Conservation (phyloP, 768 basidiomycete genomes). For the Tephrocybe sp. region DNA sequence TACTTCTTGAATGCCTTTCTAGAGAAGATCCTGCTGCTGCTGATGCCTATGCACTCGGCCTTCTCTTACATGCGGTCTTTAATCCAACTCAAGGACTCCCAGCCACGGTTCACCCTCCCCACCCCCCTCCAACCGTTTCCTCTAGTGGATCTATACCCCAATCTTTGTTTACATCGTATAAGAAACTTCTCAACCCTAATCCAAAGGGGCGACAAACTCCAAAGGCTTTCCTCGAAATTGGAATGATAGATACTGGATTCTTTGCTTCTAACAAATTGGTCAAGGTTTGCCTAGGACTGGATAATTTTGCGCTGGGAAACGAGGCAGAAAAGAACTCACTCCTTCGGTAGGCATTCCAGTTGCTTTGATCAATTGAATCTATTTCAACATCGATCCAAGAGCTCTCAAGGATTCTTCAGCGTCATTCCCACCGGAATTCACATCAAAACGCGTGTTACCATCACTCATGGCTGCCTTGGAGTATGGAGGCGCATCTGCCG, state of each 20-base stretch:
- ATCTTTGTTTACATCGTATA: slow-evolving; percentile 75
- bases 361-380: slow-evolving; percentile 9
- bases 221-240: slow-evolving; percentile 74
- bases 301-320: slow-evolving; percentile 76
- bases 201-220: slow-evolving; percentile 75
- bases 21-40: slow-evolving; percentile 58
- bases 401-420: slow-evolving; percentile 75
- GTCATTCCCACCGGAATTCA: slow-evolving; percentile 84
- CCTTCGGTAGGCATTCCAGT: slow-evolving; percentile 48
- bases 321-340: slow-evolving; percentile 78
- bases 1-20: slow-evolving; percentile 1
- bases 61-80: slow-evolving; percentile 84
- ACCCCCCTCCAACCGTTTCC: slow-evolving; percentile 73
- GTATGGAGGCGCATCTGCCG: slow-evolving; percentile 73
- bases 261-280: slow-evolving; percentile 82
- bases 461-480: slow-evolving; percentile 77
- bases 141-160: slow-evolving; percentile 76
- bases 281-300: slow-evolving; percentile 79
- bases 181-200: slow-evolving; percentile 87
- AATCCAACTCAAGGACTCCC: slow-evolving; percentile 79
- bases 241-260: slow-evolving; percentile 81
- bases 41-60: slow-evolving; percentile 86
- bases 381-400: slow-evolving; percentile 30
- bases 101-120: slow-evolving; percentile 65
- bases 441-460: slow-evolving; percentile 83